Evolutionary conservation across 305 asterid species (phyloP).

Genomic region (Fraxinus albicans): DNA sequence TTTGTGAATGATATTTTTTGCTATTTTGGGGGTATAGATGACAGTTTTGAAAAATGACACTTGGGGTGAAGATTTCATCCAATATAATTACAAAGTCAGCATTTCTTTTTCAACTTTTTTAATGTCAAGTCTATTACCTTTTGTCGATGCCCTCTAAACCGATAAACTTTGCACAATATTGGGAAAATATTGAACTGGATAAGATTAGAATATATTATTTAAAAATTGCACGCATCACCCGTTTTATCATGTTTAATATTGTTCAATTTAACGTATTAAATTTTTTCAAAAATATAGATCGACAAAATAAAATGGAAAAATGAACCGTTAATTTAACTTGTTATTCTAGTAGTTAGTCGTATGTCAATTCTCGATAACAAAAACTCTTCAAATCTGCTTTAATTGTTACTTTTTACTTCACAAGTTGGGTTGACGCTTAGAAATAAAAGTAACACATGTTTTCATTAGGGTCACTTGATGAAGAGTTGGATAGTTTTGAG

Average conservation of each 20-base stretch:
- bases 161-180: background rate
- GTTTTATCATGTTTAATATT: background rate
- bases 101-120: slow-evolving; percentile 21
- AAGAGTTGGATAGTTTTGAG: background rate
- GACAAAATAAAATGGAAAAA: background rate
- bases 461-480: background rate
- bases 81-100: background rate
- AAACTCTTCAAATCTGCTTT: background rate
- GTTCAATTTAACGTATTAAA: background rate
- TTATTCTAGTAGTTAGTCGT: background rate
- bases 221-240: background rate
- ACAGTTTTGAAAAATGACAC: background rate
- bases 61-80: background rate
- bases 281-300: background rate
- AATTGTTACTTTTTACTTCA: no score
- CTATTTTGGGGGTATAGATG: background rate
- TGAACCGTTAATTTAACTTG: background rate
- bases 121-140: slow-evolving; percentile 2
- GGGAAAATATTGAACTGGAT: background rate
- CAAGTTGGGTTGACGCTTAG: background rate
- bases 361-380: no score
- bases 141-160: background rate
- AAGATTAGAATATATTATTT: background rate
- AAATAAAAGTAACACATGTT: background rate
- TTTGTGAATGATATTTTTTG: background rate